Conservation (phyloP, 192 early-diverging fungal species). For the Coemansia sp. region DNA sequence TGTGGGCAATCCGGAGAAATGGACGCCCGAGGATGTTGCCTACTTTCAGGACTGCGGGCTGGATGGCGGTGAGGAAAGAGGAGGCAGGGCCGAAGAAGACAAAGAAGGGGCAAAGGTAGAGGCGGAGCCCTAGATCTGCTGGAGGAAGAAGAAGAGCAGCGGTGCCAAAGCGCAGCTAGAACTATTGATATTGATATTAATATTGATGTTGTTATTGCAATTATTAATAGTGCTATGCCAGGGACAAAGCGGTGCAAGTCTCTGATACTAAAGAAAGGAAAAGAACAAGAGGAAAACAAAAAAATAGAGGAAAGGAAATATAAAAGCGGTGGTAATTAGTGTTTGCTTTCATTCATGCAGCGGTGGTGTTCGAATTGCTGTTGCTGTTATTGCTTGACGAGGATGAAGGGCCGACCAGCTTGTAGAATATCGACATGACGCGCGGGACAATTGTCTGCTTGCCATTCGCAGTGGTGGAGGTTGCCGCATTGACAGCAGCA, state of each 20-base stretch:
- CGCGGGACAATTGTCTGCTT: conserved; percentile 24
- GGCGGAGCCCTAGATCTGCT: background rate
- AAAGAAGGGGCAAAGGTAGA: background rate
- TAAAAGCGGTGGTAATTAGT: background rate
- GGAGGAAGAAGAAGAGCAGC: too few relatives aligned
- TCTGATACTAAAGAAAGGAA: background rate
- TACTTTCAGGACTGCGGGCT: conserved; percentile 38
- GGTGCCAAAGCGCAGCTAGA: background rate
- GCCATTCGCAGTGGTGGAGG: background rate
- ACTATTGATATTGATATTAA: background rate
- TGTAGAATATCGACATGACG: conserved; percentile 52
- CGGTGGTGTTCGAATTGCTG: background rate
- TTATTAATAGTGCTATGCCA: background rate
- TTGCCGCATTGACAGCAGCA: background rate
- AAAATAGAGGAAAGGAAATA: background rate
- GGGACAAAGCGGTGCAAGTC: background rate
- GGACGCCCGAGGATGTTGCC: conserved; percentile 44
- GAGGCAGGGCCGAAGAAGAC: background rate
- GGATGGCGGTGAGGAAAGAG: conserved; percentile 12
- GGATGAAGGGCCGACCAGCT: conserved; percentile 30
- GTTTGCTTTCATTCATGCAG: background rate
- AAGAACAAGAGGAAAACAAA: background rate
- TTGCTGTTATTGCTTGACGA: background rate
- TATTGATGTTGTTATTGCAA: background rate
- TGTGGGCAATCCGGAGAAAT: conserved; percentile 59